Conservation (phyloP, 176 grass and related monocot genomes). For the Aegilops speltoides region DNA sequence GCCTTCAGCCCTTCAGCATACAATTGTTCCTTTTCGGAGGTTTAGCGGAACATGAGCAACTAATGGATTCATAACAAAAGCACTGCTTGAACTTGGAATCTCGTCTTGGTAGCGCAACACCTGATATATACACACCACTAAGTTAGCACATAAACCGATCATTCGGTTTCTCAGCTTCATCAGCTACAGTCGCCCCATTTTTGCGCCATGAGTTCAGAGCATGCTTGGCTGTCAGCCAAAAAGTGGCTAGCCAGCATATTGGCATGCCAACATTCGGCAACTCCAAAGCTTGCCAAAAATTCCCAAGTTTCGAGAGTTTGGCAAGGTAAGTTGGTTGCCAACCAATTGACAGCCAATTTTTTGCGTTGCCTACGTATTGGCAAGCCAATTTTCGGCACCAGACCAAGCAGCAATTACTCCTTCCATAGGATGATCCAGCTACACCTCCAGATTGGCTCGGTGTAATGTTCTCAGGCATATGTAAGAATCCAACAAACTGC, state of each 20-base stretch:
- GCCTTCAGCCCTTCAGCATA: neutral
- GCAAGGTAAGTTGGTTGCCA: neutral
- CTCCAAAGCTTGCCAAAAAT: neutral
- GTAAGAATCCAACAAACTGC: neutral
- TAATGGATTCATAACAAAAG: neutral
- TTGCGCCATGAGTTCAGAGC: neutral
- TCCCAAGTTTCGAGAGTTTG: neutral
- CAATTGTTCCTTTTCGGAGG: neutral
- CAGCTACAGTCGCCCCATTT: conserved; percentile 34
- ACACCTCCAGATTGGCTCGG: neutral
- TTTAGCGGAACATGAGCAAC: neutral
- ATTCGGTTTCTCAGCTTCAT: neutral
- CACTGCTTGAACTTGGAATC: neutral
- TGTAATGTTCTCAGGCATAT: too few species aligned
- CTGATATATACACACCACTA: too few species aligned
- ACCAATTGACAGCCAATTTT: neutral
- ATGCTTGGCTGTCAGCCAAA: neutral
- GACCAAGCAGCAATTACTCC: neutral
- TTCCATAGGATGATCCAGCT: neutral
- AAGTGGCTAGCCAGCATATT: neutral
- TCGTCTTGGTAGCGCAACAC: neutral
- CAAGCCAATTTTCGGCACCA: neutral
- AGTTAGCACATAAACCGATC: too few species aligned
- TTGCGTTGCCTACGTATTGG: neutral
- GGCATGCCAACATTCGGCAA: neutral